Conservation (phyloP, 306 rosid genomes). For the Pyrus communis region DNA sequence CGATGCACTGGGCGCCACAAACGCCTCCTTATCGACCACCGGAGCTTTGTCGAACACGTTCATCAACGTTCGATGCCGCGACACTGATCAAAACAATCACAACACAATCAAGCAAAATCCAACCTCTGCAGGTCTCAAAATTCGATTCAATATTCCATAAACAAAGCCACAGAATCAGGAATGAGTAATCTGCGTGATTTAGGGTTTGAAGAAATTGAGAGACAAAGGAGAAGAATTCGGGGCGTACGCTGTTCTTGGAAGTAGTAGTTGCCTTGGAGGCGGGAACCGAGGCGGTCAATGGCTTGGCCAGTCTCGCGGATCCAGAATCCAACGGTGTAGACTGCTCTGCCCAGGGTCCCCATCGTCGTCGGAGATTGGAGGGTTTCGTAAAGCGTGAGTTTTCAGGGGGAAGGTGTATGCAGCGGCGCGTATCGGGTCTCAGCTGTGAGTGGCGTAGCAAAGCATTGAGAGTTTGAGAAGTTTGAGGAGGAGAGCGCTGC, state of each 20-base stretch:
- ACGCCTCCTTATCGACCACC: constrained; percentile 65
- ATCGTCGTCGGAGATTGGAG: constrained; percentile 24
- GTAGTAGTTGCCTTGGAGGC: constrained; percentile 77
- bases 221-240: neutral
- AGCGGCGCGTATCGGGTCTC: neutral
- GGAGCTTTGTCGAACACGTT: constrained; percentile 75
- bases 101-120: neutral
- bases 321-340: constrained; percentile 93
- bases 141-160: neutral
- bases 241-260: constrained; percentile 78
- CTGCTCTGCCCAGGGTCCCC: constrained; percentile 81
- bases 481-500: neutral
- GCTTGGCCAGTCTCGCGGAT: constrained; percentile 98
- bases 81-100: constrained; percentile 31
- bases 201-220: neutral
- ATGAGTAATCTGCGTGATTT: neutral
- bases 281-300: constrained; percentile 85
- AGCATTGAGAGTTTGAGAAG: neutral
- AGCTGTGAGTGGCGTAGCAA: neutral
- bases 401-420: neutral
- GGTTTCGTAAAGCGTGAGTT: neutral
- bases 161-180: neutral
- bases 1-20: constrained; percentile 90
- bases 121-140: neutral
- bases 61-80: constrained; percentile 93